Percentiles rank a stretch among this genome's conserved stretches.
These are phyloP conservation scores for Paraphaeosphaeria minitans DNA, from an alignment of 2,329 filamentous ascomycete genomes.

Conservation along the genomic window DNA sequence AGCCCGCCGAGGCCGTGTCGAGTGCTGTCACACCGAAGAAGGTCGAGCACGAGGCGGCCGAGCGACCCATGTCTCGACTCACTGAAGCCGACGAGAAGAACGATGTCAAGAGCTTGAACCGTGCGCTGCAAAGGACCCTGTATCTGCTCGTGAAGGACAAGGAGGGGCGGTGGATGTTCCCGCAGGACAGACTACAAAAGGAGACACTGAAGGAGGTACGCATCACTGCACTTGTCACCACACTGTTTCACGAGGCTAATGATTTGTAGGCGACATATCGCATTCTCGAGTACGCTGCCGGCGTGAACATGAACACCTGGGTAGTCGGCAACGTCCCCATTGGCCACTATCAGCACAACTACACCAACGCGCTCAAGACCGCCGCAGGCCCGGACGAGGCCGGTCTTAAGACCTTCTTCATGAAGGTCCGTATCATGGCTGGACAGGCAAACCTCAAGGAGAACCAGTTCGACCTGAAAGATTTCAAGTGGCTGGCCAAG, in stretches of 20 bases:
- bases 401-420: slow-evolving; percentile 89
- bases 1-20: slow-evolving; percentile 41
- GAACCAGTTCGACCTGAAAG: slow-evolving; percentile 73
- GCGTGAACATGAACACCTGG: slow-evolving; percentile 99
- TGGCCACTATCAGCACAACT: slow-evolving; percentile 72
- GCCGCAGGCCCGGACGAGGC: slow-evolving; percentile 48
- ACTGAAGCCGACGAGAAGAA: slow-evolving; percentile 79
- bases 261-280: slow-evolving; percentile 74
- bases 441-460: slow-evolving; percentile 82
- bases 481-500: slow-evolving; percentile 92
- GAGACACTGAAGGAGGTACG: slow-evolving; percentile 85
- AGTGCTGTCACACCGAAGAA: slow-evolving; percentile 26
- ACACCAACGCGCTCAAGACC: slow-evolving; percentile 45
- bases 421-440: slow-evolving; percentile 95
- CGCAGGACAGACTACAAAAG: slow-evolving; percentile 69
- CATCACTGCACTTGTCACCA: slow-evolving; percentile 19
- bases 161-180: slow-evolving; percentile 80
- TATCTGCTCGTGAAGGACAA: slow-evolving; percentile 83
- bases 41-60: slow-evolving; percentile 66
- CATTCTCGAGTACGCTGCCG: slow-evolving; percentile 76
- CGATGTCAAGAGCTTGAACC: slow-evolving; percentile 79
- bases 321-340: slow-evolving; percentile 89
- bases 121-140: slow-evolving; percentile 78
- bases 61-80: slow-evolving; percentile 69
- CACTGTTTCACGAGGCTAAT: slow-evolving; percentile 18